Conservation (phyloP, 768 basidiomycete genomes). For the Mycena vitilis region DNA sequence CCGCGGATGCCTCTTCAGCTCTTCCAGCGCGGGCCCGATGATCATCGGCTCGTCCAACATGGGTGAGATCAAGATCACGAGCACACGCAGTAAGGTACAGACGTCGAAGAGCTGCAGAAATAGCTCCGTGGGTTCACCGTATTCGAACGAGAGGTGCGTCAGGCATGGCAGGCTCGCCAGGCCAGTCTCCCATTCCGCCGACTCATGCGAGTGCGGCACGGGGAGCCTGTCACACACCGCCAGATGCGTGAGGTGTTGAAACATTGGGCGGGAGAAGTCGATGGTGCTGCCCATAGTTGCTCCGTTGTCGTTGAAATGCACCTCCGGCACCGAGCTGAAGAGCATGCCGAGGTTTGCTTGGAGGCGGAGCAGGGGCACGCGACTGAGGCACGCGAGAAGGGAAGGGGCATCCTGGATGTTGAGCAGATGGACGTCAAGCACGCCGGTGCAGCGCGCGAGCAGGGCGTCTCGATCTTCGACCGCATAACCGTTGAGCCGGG, state of each 20-base stretch:
- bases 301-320: no score
- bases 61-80: neutral
- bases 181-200: neutral
- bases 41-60: neutral
- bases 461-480: neutral
- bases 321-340: neutral
- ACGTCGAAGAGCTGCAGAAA: neutral
- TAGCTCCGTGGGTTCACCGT: neutral
- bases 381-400: neutral
- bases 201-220: neutral
- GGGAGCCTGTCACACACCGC: neutral
- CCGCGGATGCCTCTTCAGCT: neutral
- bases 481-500: no score
- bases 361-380: conserved; percentile 1
- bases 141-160: conserved; percentile 6
- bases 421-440: neutral
- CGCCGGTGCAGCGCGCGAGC: neutral
- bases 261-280: neutral
- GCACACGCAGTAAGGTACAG: neutral
- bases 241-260: neutral
- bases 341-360: neutral
- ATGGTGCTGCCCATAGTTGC: neutral
- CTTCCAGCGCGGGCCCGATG: neutral
- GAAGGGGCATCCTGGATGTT: neutral
- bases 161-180: neutral